Base-by-base conservation (phyloP, 768 basidiomycete species). In the Sporobolomyces phaffii region DNA sequence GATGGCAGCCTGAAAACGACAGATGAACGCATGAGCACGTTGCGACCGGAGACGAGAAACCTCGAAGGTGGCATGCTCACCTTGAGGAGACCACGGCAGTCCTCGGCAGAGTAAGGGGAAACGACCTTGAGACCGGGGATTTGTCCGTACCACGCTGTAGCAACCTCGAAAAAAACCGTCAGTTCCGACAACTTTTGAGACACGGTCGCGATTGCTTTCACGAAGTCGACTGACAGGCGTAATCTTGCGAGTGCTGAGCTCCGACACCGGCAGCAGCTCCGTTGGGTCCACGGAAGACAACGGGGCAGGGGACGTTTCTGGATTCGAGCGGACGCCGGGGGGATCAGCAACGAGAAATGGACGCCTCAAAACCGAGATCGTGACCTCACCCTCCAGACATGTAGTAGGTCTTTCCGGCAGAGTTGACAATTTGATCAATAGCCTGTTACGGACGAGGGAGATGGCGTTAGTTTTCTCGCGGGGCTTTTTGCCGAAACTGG, bases 321-420 rank as follows among this genome's bases (percentile, higher is more conserved):
- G n/a, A 38, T 38, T 38, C 38, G 38, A 9, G 38, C 17, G 38
- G 10, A 38, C 1, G 15, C 18, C 14, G 18, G 2, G 38, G 10
- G 28, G 28, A 31, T 15, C 11, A 34, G 33, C 2, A 33, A 43
- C 36, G 9, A 10, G 31, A 28, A 22, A 97, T 93, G 76, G 92
- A 97, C n/a, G n/a, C n/a, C n/a, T n/a, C n/a, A n/a, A n/a, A n/a
- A n/a, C n/a, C n/a, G n/a, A n/a, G n/a, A n/a, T n/a, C n/a, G n/a
- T n/a, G n/a, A n/a, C n/a, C n/a, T n/a, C n/a, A n/a, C 71, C 96
- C 96, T 64, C 96, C 96, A 43, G 96, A 98, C 96, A 99, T 99
- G 84, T 99, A 99, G 80, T 97, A 93, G 6, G 96, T 99, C 83
- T 98, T 99, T 67, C 91, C 96, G 62, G 89, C 96, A n/a, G 96